These are phyloP conservation scores for Mitragyna speciosa DNA, from an alignment of 257 asterid species.

Conservation along the genomic window DNA sequence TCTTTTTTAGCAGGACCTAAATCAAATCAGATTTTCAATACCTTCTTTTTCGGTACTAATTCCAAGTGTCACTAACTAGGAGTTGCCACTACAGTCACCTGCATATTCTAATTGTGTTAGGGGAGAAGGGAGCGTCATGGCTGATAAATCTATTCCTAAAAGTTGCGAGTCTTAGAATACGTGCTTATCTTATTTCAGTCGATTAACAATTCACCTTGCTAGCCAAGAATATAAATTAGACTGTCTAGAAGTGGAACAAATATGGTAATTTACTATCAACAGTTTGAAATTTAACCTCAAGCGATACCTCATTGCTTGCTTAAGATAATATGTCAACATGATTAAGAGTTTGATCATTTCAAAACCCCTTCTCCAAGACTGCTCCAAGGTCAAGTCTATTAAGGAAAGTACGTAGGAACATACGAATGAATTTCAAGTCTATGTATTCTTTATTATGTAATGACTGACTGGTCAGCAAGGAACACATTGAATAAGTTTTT, in stretches of 20 bases:
- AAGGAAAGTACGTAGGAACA: neutral
- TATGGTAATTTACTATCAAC: neutral
- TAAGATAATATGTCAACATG: neutral
- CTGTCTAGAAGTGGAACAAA: neutral
- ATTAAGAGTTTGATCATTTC: neutral
- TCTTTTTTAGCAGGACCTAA: neutral
- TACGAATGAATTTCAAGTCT: neutral
- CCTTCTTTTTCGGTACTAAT: too few species aligned
- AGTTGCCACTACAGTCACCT: too few species aligned
- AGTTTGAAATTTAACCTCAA: neutral
- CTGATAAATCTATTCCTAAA: neutral
- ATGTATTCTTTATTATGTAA: neutral
- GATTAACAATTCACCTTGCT: neutral
- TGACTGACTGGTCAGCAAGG: neutral
- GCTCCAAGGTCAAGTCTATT: neutral
- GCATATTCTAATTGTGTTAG: neutral
- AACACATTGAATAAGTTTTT: neutral
- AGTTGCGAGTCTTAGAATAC: neutral
- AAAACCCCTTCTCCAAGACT: neutral
- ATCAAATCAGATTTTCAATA: too few species aligned
- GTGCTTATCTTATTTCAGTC: neutral
- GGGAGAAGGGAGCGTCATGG: neutral
- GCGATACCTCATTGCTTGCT: neutral
- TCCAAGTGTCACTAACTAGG: too few species aligned
- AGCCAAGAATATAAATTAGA: neutral